Percentiles rank a stretch among this genome's conserved stretches.
Conservation (phyloP, 345 rosid species). For the Diplotaxis tenuifolia region DNA sequence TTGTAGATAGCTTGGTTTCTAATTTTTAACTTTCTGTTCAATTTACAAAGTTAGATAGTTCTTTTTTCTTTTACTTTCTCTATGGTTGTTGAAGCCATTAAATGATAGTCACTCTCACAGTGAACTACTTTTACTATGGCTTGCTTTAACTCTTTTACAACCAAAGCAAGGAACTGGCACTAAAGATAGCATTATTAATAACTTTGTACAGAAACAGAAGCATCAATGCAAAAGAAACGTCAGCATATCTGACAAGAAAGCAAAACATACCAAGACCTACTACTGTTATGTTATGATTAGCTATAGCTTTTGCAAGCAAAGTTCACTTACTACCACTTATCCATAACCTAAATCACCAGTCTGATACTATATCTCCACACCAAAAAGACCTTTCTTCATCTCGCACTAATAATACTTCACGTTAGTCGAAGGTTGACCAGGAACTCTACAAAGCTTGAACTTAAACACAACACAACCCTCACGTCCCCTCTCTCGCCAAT, state of each 20-base stretch:
- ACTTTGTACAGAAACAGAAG: not conserved
- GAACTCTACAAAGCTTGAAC: conserved; percentile 55
- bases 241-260: not conserved
- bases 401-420: not conserved
- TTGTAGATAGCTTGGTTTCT: not conserved
- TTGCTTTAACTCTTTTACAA: not conserved
- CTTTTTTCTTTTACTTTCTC: not conserved
- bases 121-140: not conserved
- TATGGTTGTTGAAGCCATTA: not conserved
- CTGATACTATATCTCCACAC: not conserved
- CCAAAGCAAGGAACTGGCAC: not conserved
- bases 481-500: conserved; percentile 54
- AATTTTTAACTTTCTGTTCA: not conserved
- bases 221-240: not conserved
- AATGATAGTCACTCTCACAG: not conserved
- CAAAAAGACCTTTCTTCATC: not conserved
- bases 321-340: not conserved
- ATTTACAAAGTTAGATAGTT: no score
- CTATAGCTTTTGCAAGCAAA: not conserved
- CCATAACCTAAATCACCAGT: not conserved
- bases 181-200: not conserved
- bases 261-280: not conserved
- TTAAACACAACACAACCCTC: conserved; percentile 62
- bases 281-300: not conserved
- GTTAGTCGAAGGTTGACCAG: conserved; percentile 46